Conservation (phyloP, 768 basidiomycete genomes). For the Gymnopilus junonius region DNA sequence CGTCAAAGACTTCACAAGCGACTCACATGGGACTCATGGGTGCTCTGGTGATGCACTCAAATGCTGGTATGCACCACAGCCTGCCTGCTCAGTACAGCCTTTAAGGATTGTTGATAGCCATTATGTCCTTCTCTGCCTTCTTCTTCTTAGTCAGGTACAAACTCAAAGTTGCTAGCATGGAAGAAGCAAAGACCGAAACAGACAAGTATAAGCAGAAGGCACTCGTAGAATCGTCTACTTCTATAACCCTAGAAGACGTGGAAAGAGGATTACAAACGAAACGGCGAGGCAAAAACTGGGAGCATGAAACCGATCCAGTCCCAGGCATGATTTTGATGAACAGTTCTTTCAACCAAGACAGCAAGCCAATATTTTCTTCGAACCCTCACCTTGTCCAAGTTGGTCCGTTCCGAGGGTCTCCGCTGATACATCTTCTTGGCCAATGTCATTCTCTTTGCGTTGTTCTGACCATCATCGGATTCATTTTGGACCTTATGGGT, state of each 20-base stretch:
- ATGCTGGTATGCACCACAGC: slow-evolving; percentile 45
- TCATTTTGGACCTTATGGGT: slow-evolving; percentile 14
- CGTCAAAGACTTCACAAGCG: slow-evolving; percentile 28
- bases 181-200: slow-evolving; percentile 40
- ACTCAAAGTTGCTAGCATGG: slow-evolving; percentile 53
- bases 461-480: slow-evolving; percentile 15
- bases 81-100: neutral
- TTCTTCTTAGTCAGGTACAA: slow-evolving; percentile 62
- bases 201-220: neutral
- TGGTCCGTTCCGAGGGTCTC: slow-evolving; percentile 7
- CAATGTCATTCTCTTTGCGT: slow-evolving; percentile 17
- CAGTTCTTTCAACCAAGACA: slow-evolving; percentile 2
- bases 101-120: slow-evolving; percentile 21
- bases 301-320: slow-evolving; percentile 9
- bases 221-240: slow-evolving; percentile 4
- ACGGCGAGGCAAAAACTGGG: neutral
- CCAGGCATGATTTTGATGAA: slow-evolving; percentile 9
- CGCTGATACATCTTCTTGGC: slow-evolving; percentile 13
- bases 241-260: slow-evolving; percentile 4
- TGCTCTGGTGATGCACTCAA: slow-evolving; percentile 53
- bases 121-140: slow-evolving; percentile 53
- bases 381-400: slow-evolving; percentile 11
- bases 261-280: slow-evolving; percentile 6
- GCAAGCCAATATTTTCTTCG: neutral
- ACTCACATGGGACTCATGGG: slow-evolving; percentile 54